These are phyloP conservation scores for Babesia sp. DNA, from an alignment of 169 alveolate species.

Conservation along the genomic window DNA sequence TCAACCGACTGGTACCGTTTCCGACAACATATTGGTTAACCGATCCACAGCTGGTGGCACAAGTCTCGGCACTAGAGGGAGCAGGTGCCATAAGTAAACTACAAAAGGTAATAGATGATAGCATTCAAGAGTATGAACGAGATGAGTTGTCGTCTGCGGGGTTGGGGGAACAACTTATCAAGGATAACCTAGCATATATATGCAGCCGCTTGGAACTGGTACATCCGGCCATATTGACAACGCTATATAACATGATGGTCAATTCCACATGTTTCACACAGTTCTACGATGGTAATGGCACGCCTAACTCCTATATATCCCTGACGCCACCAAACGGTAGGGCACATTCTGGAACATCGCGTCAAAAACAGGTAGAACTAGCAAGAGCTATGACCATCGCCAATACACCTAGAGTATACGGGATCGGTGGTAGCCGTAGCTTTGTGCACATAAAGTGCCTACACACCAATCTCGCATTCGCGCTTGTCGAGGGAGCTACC, in stretches of 20 bases:
- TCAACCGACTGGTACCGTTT: conserved; percentile 68
- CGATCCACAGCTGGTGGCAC: conserved; percentile 58
- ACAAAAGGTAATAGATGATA: conserved; percentile 45
- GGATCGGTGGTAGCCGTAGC: conserved; percentile 75
- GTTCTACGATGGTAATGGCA: not conserved
- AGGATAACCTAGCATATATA: conserved; percentile 47
- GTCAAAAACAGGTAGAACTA: conserved; percentile 4
- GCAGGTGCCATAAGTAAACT: conserved; percentile 66
- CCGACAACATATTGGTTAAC: conserved; percentile 77
- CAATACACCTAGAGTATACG: conserved; percentile 70
- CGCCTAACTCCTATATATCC: not conserved
- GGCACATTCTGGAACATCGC: not conserved
- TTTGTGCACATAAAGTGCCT: conserved; percentile 74
- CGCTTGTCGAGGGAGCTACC: conserved; percentile 44
- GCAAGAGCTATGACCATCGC: conserved; percentile 61
- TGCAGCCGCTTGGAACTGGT: conserved; percentile 50
- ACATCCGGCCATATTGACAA: conserved; percentile 35
- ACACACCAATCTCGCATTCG: conserved; percentile 72
- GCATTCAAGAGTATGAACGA: not conserved
- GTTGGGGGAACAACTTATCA: conserved; percentile 8
- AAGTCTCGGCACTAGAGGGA: conserved; percentile 75
- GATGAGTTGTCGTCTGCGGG: not conserved
- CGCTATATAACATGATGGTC: conserved; percentile 34
- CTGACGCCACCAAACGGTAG: not conserved
- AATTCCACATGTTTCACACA: conserved; percentile 33